These are phyloP conservation scores for Senecio squalidus DNA, from an alignment of 140 eudicot species.

Conservation along the genomic window DNA sequence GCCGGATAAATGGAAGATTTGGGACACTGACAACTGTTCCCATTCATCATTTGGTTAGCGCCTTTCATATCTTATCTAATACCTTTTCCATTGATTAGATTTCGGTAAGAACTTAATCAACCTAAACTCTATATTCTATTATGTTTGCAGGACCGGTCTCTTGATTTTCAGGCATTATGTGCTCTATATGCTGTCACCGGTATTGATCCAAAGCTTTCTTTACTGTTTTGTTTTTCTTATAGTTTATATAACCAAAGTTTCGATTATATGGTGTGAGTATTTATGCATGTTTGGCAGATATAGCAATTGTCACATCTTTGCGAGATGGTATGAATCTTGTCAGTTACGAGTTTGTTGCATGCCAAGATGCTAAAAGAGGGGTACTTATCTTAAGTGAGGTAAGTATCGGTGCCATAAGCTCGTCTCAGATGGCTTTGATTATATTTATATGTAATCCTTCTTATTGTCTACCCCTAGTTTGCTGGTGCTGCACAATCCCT, in stretches of 20 bases:
- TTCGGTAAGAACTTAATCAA: background rate
- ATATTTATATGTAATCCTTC: slow-evolving; percentile 1
- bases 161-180: slow-evolving; percentile 73
- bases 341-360: slow-evolving; percentile 91
- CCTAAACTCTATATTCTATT: too few relatives aligned
- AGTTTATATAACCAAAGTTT: background rate
- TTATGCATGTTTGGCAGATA: slow-evolving; percentile 43
- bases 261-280: background rate
- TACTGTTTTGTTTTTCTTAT: background rate
- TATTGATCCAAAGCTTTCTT: slow-evolving; percentile 24
- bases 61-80: slow-evolving; percentile 11
- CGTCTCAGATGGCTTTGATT: background rate
- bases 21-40: slow-evolving; percentile 86
- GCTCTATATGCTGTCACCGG: slow-evolving; percentile 92
- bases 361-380: slow-evolving; percentile 87
- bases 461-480: slow-evolving; percentile 46
- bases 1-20: slow-evolving; percentile 93
- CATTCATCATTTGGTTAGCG: slow-evolving; percentile 90
- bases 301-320: slow-evolving; percentile 86
- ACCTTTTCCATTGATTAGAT: too few relatives aligned
- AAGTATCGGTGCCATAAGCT: slow-evolving; percentile 20
- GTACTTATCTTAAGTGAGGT: slow-evolving; percentile 94
- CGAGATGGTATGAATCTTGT: slow-evolving; percentile 96
- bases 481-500: slow-evolving; percentile 99
- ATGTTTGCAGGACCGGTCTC: slow-evolving; percentile 70